Evolutionary conservation across 2,329 filamentous ascomycete genomes (phyloP).

Genomic region (Hymenoscyphus albidus): DNA sequence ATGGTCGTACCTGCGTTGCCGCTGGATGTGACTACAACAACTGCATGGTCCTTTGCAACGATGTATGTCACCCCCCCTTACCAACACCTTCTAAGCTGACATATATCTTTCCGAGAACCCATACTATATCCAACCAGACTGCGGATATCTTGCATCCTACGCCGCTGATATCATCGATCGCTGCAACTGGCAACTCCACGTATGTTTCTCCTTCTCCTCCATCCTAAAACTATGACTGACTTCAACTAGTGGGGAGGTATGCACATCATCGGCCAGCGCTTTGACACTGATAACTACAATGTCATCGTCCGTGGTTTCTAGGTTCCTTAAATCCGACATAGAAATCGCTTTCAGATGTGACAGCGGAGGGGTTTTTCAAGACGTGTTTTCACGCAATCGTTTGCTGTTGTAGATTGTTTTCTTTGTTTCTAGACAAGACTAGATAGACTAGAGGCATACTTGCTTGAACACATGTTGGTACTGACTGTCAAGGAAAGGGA

Average conservation of each 20-base stretch:
- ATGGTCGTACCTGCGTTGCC: neutral
- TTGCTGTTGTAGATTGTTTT: too few relatives aligned
- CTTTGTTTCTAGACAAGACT: too few relatives aligned
- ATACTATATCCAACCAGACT: neutral
- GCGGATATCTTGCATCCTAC: neutral
- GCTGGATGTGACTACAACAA: neutral
- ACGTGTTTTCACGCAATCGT: too few relatives aligned
- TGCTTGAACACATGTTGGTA: too few relatives aligned
- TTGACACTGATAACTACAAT: constrained; percentile 1
- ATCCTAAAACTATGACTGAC: too few relatives aligned
- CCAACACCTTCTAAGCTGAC: neutral
- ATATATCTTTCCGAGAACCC: neutral
- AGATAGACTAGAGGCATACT: too few relatives aligned
- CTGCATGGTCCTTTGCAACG: neutral
- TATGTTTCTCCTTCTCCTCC: too few relatives aligned
- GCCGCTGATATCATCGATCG: neutral
- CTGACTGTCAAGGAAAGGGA: too few relatives aligned
- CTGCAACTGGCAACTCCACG: neutral
- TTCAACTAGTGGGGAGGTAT: neutral
- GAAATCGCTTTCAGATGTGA: too few relatives aligned
- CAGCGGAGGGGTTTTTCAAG: too few relatives aligned
- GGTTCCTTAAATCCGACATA: neutral
- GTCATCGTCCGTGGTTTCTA: constrained; percentile 3
- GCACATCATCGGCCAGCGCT: neutral
- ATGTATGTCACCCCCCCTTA: neutral